Evolutionary conservation across 768 basidiomycete genomes (phyloP), one percentile per base, ranked within the genome.

Genomic region (Ramaria sp.): DNA sequence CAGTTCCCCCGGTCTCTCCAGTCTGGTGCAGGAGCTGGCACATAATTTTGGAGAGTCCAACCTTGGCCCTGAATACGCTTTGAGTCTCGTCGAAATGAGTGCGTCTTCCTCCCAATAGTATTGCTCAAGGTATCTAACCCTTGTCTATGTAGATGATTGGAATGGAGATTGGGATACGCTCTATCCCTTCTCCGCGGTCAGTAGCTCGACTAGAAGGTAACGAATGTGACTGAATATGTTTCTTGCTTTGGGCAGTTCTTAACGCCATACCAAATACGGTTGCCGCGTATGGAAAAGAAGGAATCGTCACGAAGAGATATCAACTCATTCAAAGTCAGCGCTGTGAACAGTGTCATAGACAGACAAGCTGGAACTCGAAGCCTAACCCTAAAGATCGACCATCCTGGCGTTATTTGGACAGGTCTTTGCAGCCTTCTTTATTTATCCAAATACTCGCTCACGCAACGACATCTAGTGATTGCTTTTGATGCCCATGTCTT

Each of bases 401-500:
- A 94, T 66, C 87, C 87, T 1, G 85, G 81, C 2, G 70, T 94
- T 42, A 93, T 92, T 50, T 90, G 91, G 92, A 88, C 89, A 3
- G 81, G 85, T 81, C 61, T 50, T 74, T 63, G 8, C 6, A 47
- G 28, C 20, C 8, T 13, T 55, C 20, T 34, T 16, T 22, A 1
- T 45, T 39, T 13, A 48, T 30, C 27, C 36, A n/a, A 15, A 34
- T 36, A 28, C 20, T 12, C 27, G 48, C 36, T 41, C 28, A 32
- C 48, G 38, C 43, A 12, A 20, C n/a, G 25, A 36, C 3, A 24
- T 1, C 10, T 61, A 81, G 91, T 88, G 3, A 77, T 98, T 52
- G 86, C 92, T 0, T 96, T 98, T 63, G 87, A 94, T 48, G 94
- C 90, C 0, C 85, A 94, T 57, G 88, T 97, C 13, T 66, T 94